phyloP scores from a whole-genome alignment of 2,329 filamentous ascomycete genomes.

The Ascocoryne sarcoides region DNA sequence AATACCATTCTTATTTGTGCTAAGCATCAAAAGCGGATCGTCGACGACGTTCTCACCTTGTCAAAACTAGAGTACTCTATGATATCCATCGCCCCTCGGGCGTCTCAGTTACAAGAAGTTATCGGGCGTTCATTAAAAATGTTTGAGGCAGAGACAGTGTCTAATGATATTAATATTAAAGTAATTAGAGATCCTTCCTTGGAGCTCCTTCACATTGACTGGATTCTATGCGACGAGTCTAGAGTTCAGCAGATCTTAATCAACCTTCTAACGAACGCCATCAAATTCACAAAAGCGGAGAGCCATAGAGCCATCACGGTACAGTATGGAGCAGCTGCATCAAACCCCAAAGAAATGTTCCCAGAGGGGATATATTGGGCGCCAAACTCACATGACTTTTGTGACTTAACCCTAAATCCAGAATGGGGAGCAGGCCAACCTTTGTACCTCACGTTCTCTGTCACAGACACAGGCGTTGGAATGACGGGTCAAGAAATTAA shows the following conservation, averaged over 20 bases:
- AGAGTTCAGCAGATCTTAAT: conserved; percentile 73
- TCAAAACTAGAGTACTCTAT: conserved; percentile 71
- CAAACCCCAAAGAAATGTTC: conserved; percentile 13
- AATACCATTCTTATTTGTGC: conserved; percentile 72
- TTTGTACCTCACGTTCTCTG: conserved; percentile 63
- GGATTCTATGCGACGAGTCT: conserved; percentile 62
- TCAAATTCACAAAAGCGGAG: conserved; percentile 70
- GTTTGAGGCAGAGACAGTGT: conserved; percentile 67
- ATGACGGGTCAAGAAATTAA: conserved; percentile 62
- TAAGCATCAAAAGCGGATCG: conserved; percentile 70
- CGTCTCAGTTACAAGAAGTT: conserved; percentile 54
- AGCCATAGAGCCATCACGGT: conserved; percentile 46
- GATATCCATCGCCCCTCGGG: conserved; percentile 62
- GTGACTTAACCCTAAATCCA: conserved; percentile 13
- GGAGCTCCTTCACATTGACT: conserved; percentile 47
- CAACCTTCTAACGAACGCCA: conserved; percentile 71
- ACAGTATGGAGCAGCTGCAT: conserved; percentile 17
- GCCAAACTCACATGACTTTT: conserved; percentile 10
- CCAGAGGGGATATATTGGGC: conserved; percentile 15
- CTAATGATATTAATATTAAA: conserved; percentile 57
- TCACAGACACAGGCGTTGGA: conserved; percentile 69
- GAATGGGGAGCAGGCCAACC: conserved; percentile 35
- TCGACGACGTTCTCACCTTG: conserved; percentile 66
- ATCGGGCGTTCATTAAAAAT: conserved; percentile 59
- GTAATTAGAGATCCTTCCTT: conserved; percentile 58